phyloP scores from a whole-genome alignment of 1,284 basidiomycete genomes.

The Malassezia nana region DNA sequence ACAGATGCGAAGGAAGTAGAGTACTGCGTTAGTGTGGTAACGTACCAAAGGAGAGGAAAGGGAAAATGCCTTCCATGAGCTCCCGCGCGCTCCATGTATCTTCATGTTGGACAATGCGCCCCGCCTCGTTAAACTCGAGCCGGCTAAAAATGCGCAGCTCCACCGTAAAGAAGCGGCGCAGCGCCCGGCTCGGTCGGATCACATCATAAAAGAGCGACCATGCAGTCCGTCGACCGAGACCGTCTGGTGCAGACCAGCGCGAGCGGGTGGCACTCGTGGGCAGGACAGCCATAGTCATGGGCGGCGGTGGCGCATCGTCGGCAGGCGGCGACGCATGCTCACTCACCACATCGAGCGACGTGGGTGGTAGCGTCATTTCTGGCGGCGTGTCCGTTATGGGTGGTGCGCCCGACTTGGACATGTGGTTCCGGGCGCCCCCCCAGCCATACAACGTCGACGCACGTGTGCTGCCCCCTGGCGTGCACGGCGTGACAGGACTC shows the following conservation, averaged over 20 bases:
- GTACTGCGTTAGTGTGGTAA: conserved; percentile 4
- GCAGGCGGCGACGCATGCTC: neutral
- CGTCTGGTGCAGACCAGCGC: conserved; percentile 36
- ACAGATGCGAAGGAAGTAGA: conserved; percentile 10
- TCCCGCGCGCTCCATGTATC: conserved; percentile 47
- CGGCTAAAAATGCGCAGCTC: conserved; percentile 44
- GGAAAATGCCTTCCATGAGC: conserved; percentile 43
- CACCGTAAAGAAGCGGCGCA: conserved; percentile 38
- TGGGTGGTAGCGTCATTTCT: neutral
- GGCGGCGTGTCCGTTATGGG: neutral
- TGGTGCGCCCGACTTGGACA: no score
- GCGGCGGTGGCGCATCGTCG: neutral
- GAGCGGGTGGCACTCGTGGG: conserved; percentile 36
- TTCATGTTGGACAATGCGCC: conserved; percentile 44
- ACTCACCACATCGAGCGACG: neutral
- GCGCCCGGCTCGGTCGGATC: conserved; percentile 32
- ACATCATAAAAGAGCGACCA: conserved; percentile 33
- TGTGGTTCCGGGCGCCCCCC: neutral
- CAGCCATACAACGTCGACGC: neutral
- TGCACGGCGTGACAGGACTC: neutral
- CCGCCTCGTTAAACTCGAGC: conserved; percentile 48
- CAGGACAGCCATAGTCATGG: conserved; percentile 24
- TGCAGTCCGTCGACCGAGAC: conserved; percentile 35
- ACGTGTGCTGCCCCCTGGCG: neutral
- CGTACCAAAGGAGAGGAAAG: conserved; percentile 32